Evolutionary conservation across 2,329 filamentous ascomycete genomes (phyloP), one percentile per base, ranked within the genome.

Genomic region (Colletotrichum spinosum): DNA sequence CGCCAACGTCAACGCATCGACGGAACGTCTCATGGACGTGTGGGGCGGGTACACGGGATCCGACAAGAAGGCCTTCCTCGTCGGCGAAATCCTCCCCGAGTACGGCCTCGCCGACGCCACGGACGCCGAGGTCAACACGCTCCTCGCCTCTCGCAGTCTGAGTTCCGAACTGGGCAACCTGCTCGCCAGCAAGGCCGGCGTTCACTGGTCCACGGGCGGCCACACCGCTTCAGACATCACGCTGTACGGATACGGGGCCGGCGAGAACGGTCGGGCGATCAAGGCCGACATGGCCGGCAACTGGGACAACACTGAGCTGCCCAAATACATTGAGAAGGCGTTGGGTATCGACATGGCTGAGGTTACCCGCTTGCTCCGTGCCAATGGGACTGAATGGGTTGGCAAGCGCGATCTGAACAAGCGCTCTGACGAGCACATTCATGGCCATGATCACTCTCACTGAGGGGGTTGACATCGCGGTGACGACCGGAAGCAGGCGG

Each of bases 241-340:
- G 1, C 69, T 80, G 13, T 76, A 76, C 55, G 78, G 77, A 5
- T 77, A 79, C 46, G 69, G 66, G 11, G 68, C 69, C 38, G 66
- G 60, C n/a, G 55, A 63, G 6, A 67, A 65, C 25, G 58, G 55
- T n/a, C 46, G 38, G 6, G 68, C 60, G 4, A 62, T 69, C 46
- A 67, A 65, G 58, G 58, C 60, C 35, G 58, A 63, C n/a, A 66
- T 74, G 37, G 70, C 71, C 12, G 64, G 58, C 33, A 71, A 70
- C 68, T 68, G 68, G 49, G 66, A 74, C 65, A 74, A 74, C 66
- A 74, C 64, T 25, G 68, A 72, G 61, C 67, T 74, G 12, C 69
- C 72, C 13, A 58, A 44, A 25, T 72, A 74, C 55, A 65, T 74
- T 13, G 71, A 71, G 52, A 62, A 68, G 51, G 69, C 64, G 8